These are phyloP conservation scores for Ogataea hybrid DNA, from an alignment of 1,139 yeast genomes.

Conservation along the genomic window DNA sequence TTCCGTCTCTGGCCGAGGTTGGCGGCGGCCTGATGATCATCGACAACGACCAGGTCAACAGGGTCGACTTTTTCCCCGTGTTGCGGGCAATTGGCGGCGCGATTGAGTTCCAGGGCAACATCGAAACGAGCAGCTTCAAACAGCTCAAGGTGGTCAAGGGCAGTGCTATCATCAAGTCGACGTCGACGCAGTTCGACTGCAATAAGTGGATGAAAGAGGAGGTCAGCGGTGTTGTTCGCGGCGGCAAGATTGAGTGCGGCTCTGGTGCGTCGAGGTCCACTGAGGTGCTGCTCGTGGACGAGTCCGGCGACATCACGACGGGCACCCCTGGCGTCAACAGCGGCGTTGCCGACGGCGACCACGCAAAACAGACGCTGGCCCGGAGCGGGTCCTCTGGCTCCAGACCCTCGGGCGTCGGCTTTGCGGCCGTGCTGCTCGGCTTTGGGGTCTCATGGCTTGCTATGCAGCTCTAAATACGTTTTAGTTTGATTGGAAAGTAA, in stretches of 20 bases:
- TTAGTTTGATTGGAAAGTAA: not conserved
- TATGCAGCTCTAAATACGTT: constrained; percentile 5
- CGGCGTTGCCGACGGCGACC: constrained; percentile 11
- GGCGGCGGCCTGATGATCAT: constrained; percentile 76
- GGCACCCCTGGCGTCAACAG: constrained; percentile 25
- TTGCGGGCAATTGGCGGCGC: constrained; percentile 72
- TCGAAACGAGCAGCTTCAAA: constrained; percentile 50
- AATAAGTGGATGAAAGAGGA: constrained; percentile 46
- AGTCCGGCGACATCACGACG: constrained; percentile 38
- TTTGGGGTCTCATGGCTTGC: constrained; percentile 13
- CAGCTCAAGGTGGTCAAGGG: constrained; percentile 67
- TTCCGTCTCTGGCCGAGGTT: constrained; percentile 52
- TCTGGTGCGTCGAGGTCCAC: constrained; percentile 40
- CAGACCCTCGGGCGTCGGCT: constrained; percentile 2
- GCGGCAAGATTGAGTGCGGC: constrained; percentile 64
- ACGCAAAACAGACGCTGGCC: constrained; percentile 3
- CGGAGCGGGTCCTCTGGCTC: constrained; percentile 10
- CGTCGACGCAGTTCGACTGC: constrained; percentile 56
- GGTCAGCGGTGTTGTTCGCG: constrained; percentile 57
- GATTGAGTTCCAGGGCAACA: constrained; percentile 62
- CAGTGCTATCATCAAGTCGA: constrained; percentile 57
- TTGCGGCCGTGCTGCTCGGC: constrained; percentile 8
- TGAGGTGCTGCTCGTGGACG: constrained; percentile 40
- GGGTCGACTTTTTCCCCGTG: constrained; percentile 55
- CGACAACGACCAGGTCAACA: constrained; percentile 52